phyloP scores from a whole-genome alignment of 352 stramenopile species.

The Pythium diclinum region DNA sequence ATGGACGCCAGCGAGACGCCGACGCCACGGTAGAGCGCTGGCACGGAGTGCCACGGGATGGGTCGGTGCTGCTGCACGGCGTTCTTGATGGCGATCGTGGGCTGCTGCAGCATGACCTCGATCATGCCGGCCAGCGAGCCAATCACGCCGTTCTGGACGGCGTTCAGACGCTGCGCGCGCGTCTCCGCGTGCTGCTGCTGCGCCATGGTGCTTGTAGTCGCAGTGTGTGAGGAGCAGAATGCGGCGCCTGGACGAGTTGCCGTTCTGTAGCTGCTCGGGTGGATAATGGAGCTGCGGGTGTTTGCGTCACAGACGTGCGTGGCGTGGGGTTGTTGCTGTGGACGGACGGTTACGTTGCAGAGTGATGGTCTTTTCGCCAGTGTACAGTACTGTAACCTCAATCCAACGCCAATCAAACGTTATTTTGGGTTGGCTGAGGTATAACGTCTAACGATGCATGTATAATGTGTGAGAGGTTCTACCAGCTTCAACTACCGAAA shows the following conservation, averaged over 20 bases:
- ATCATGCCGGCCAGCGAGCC: slow-evolving; percentile 81
- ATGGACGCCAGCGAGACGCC: slow-evolving; percentile 77
- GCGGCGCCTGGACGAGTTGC: too few species aligned
- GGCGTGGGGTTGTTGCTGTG: background rate
- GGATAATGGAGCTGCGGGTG: background rate
- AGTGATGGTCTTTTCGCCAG: background rate
- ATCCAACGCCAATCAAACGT: slow-evolving; percentile 8
- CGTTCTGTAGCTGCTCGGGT: background rate
- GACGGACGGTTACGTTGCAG: background rate
- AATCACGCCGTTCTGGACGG: slow-evolving; percentile 72
- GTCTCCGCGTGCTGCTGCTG: slow-evolving; percentile 14
- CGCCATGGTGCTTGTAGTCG: background rate
- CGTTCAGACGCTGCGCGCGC: slow-evolving; percentile 58
- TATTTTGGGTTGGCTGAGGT: background rate
- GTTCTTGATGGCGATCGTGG: slow-evolving; percentile 84
- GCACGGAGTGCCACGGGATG: slow-evolving; percentile 52
- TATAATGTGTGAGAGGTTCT: background rate
- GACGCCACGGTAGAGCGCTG: slow-evolving; percentile 72
- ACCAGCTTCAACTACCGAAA: background rate
- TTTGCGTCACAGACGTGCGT: background rate
- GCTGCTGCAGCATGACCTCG: slow-evolving; percentile 82
- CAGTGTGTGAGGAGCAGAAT: background rate
- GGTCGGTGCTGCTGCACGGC: slow-evolving; percentile 72
- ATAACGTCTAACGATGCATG: background rate
- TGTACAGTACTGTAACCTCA: background rate